Evolutionary conservation across 164 flowering plant species (phyloP), one percentile per base, ranked within the genome.

Genomic region (Annona squamosa): DNA sequence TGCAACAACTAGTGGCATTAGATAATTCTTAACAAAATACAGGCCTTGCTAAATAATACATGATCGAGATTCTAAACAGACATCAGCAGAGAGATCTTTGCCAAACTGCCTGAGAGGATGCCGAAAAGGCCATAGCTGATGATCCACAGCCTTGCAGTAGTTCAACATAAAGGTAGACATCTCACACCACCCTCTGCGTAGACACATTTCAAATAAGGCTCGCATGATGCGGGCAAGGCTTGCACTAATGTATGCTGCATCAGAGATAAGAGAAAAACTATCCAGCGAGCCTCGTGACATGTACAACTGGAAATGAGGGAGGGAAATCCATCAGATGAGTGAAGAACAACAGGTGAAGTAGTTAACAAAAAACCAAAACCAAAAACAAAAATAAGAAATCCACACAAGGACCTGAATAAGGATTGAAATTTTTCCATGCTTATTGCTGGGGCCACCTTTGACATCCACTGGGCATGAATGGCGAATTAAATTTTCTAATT

Each of bases 141-240:
- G 95, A 84, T 96, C 99, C 77, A 96, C 97, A 48, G 99, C 97
- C 81, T 92, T 93, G 87, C 99, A 93, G 70, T 90, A 96, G 78
- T 91, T 93, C 83, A 96, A 83, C 97, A 96, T 81, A 77, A 91
- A 87, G 62, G 88, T 79, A 47, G 98, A 59, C 98, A 93, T 90
- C 79, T 89, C 97, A 84, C 87, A 86, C 99, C 99, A 96, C 65
- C 99, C 99, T 82, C 88, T 88, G n/a, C 95, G 88, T 84, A 96
- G 76, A 81, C 98, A 96, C 73, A 92, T 92, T 81, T 96, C 99
- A 86, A 96, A 96, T 46, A 96, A 77, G 37, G 97, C 99, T 69
- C 97, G 87, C 93, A 92, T 90, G n/a, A 96, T 96, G 72, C 99
- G 98, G 66, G 93, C 97, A 85, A 96, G 81, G 82, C 98, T 96